These are phyloP conservation scores for Capsicum chinense DNA, from an alignment of 257 asterid species.

Conservation along the genomic window DNA sequence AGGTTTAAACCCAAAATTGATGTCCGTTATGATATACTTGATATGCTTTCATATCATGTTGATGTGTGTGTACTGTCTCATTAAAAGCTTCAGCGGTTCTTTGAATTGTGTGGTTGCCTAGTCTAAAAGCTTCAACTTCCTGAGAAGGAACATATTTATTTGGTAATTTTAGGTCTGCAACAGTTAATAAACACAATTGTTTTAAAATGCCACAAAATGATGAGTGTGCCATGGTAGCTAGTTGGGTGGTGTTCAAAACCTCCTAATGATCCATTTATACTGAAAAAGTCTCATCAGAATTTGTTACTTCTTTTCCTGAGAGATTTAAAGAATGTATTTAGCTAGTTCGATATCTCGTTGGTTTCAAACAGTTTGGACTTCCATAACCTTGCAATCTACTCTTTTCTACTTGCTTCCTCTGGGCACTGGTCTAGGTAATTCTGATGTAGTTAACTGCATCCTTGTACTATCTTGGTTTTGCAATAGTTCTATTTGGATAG, in stretches of 20 bases:
- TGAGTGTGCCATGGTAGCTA: neutral
- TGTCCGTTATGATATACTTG: neutral
- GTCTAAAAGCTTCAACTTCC: neutral
- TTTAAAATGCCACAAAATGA: neutral
- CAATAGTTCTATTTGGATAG: constrained; percentile 11
- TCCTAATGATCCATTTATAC: neutral
- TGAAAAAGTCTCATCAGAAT: constrained; percentile 4
- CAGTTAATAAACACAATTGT: neutral
- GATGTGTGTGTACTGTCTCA: neutral
- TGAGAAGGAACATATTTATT: neutral
- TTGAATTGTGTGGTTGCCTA: neutral
- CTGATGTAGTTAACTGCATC: too few relatives aligned
- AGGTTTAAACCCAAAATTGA: neutral
- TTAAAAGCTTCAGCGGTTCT: neutral
- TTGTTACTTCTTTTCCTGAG: neutral
- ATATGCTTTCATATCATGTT: neutral
- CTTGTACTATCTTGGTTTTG: neutral
- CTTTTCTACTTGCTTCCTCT: too few relatives aligned
- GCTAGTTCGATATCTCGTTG: neutral
- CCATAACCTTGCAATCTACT: neutral
- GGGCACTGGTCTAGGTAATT: too few relatives aligned
- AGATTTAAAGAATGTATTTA: neutral
- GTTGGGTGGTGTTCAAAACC: neutral
- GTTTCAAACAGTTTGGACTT: neutral
- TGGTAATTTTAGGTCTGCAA: constrained; percentile 2